Base-by-base conservation (phyloP, 2,329 filamentous ascomycete genomes). In the Elsinoe necatrix region DNA sequence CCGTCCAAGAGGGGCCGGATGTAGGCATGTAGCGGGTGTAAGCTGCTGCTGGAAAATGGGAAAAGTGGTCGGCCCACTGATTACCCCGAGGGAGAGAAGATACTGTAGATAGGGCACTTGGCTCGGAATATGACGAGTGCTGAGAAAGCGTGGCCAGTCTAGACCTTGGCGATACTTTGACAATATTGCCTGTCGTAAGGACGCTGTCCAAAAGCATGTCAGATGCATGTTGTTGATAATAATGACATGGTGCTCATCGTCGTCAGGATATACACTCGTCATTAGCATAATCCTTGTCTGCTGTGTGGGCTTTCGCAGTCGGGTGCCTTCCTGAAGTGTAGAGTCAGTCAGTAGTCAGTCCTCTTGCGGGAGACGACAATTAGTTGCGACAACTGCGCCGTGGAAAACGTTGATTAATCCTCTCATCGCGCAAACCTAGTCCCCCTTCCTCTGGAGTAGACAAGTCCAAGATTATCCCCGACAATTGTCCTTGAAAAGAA, bases 141-240 rank as follows among this genome's bases (percentile, higher is more conserved):
- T 50, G 45, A 50, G 45, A 31, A 50, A 50, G 45, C 45, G 20
- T 20, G 45, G 45, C 14, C 29, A 25, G 45, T 50, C 45, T 50
- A 50, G 45, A 50, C 23, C 45, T 34, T 34, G 25, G 45, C 45
- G 23, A 50, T 34, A 45, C 20, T 45, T 14, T 45, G 16, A 18
- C 41, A 45, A 12, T 45, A 45, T 45, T 45, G 41, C 41, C 25
- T 45, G 41, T 23, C 41, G 41, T n/a, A 11, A 4, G 20, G 16
- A 3, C n/a, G 12, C 11, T 21, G 23, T 12, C 20, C 41, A 14
- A 14, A 27, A 14, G 41, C 20, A 45, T 45, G 23, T 45, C 23
- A n/a, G 41, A 45, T 45, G 41, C 14, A 37, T 37, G 34, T 37
- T 4, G 34, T 37, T 11, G 14, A 37, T 37, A 37, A 37, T 37